Conservation (phyloP, 495 filamentous ascomycete species). For the Xylaria flabelliformis region DNA sequence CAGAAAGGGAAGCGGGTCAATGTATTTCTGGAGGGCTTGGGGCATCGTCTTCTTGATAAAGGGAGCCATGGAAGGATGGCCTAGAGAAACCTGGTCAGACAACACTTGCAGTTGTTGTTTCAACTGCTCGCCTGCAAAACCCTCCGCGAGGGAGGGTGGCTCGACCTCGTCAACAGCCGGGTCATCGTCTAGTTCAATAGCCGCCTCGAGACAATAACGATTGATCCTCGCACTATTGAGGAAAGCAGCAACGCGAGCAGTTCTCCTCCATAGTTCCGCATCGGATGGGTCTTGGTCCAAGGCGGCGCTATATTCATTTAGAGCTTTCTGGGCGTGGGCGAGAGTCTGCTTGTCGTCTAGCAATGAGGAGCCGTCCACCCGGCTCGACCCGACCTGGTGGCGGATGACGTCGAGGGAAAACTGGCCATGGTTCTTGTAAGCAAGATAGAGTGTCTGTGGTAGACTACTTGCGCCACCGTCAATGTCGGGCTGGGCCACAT, state of each 20-base stretch:
- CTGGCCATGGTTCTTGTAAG: constrained; percentile 94
- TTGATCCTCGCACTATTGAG: constrained; percentile 77
- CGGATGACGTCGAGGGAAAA: constrained; percentile 79
- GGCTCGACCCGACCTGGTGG: constrained; percentile 49
- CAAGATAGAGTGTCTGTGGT: constrained; percentile 87
- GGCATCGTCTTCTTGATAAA: constrained; percentile 68
- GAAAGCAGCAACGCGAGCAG: constrained; percentile 76
- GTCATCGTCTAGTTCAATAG: constrained; percentile 84
- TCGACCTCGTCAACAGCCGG: constrained; percentile 72
- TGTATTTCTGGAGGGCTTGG: constrained; percentile 65
- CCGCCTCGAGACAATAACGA: constrained; percentile 89
- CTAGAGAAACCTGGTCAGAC: constrained; percentile 73
- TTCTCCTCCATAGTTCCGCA: constrained; percentile 89
- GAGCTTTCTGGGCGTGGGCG: constrained; percentile 50
- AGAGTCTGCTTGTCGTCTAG: constrained; percentile 50
- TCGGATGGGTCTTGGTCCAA: constrained; percentile 91
- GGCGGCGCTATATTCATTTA: constrained; percentile 73
- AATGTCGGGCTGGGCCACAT: constrained; percentile 52
- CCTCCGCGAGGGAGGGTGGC: constrained; percentile 82
- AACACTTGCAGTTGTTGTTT: constrained; percentile 69
- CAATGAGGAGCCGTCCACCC: constrained; percentile 36
- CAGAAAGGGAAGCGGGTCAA: constrained; percentile 80
- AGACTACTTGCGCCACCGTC: constrained; percentile 80
- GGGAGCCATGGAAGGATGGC: constrained; percentile 68
- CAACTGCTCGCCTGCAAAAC: constrained; percentile 80